Percentiles rank a stretch among this genome's conserved stretches.
phyloP scores from a whole-genome alignment of 2,329 filamentous ascomycete genomes.

The Sporothrix mexicana region DNA sequence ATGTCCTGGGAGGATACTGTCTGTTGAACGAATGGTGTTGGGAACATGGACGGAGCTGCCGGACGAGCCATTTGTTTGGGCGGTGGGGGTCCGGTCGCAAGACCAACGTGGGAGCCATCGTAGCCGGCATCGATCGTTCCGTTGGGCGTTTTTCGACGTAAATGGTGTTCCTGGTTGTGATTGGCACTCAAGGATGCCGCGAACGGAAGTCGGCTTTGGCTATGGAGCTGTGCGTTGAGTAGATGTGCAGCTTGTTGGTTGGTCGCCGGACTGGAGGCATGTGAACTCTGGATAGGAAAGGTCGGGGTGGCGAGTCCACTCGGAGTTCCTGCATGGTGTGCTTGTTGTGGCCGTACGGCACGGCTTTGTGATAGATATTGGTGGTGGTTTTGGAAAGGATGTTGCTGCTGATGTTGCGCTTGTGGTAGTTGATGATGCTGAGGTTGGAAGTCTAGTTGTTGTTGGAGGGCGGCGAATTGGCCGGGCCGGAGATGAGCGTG shows the following conservation, averaged over 20 bases:
- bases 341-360: conserved; percentile 29
- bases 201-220: conserved; percentile 23
- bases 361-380: conserved; percentile 35
- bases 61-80: conserved; percentile 84
- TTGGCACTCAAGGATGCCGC: conserved; percentile 39
- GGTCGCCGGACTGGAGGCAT: conserved; percentile 40
- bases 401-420: conserved; percentile 33
- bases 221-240: conserved; percentile 40
- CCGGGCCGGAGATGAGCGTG: conserved; percentile 43
- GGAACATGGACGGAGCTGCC: conserved; percentile 50
- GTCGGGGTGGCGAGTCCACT: conserved; percentile 40
- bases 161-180: conserved; percentile 68
- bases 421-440: conserved; percentile 37
- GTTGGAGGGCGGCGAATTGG: conserved; percentile 40
- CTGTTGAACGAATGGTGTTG: conserved; percentile 42
- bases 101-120: conserved; percentile 79
- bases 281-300: conserved; percentile 48
- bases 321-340: background rate
- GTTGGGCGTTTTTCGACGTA: conserved; percentile 90
- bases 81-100: conserved; percentile 74
- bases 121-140: conserved; percentile 93
- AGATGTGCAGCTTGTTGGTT: conserved; percentile 37
- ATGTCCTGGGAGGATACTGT: background rate
- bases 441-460: conserved; percentile 34
- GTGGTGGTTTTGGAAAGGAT: conserved; percentile 30